Percentiles rank a stretch among this genome's conserved stretches.
Conservation (phyloP, 179 eudicot species). For the Gypsophila paniculata region DNA sequence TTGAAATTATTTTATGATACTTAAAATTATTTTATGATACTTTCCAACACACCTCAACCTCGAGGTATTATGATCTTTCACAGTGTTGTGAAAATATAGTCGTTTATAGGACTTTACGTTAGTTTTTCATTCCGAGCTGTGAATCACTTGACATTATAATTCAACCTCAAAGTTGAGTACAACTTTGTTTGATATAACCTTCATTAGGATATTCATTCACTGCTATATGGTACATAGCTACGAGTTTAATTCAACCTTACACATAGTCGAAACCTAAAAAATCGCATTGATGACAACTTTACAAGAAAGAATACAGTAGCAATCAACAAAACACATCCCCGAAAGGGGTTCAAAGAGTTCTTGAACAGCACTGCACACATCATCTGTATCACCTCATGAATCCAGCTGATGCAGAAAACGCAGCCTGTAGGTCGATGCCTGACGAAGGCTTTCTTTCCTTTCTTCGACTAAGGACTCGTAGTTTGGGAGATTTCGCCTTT, state of each 20-base stretch:
- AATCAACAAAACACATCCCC: slow-evolving; percentile 12
- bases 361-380: slow-evolving; percentile 32
- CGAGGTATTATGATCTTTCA: no score
- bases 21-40: no score
- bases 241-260: not conserved
- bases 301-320: not conserved
- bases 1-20: no score
- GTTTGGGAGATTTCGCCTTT: slow-evolving; percentile 66
- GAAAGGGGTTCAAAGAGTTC: slow-evolving; percentile 40
- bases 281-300: no score
- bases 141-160: no score
- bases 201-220: not conserved
- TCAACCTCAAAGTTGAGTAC: no score
- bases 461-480: slow-evolving; percentile 45
- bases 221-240: not conserved
- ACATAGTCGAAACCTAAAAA: not conserved
- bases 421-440: slow-evolving; percentile 29
- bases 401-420: slow-evolving; percentile 49
- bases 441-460: slow-evolving; percentile 44
- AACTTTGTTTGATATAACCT: no score
- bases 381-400: slow-evolving; percentile 40
- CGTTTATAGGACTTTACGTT: no score
- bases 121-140: no score
- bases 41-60: no score
- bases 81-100: no score